These are phyloP conservation scores for Inga oerstediana DNA, from an alignment of 306 rosid species.

Conservation along the genomic window DNA sequence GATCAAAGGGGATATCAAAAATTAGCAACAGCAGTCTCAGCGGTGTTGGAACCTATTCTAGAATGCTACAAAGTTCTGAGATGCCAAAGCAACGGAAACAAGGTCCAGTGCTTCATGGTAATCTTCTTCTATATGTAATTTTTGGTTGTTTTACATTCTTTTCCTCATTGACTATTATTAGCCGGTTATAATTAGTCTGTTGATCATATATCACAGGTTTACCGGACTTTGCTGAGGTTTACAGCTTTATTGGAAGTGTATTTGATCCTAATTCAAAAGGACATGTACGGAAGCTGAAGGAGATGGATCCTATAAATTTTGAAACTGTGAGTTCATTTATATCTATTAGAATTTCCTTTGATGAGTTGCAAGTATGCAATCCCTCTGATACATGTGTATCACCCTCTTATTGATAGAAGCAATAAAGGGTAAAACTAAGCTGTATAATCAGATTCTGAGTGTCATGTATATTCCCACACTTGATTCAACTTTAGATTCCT, in stretches of 20 bases:
- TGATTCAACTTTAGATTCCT: constrained; percentile 14
- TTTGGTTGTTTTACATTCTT: not conserved
- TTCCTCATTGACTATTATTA: constrained; percentile 16
- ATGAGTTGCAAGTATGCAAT: not conserved
- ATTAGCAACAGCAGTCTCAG: constrained; percentile 46
- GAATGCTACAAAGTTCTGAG: constrained; percentile 43
- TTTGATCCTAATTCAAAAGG: constrained; percentile 82
- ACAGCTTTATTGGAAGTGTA: constrained; percentile 88
- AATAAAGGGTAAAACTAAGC: constrained; percentile 17
- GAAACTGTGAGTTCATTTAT: constrained; percentile 76
- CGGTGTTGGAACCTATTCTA: constrained; percentile 55
- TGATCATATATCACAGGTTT: constrained; percentile 53
- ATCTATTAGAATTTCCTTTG: constrained; percentile 15
- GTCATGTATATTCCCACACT: constrained; percentile 3
- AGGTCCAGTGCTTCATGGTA: constrained; percentile 65
- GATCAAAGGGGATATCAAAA: constrained; percentile 63
- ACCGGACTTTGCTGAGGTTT: constrained; percentile 90
- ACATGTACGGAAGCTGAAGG: constrained; percentile 82
- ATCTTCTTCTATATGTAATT: constrained; percentile 21
- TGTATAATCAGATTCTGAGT: not conserved
- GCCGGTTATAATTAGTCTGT: constrained; percentile 16
- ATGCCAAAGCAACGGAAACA: constrained; percentile 61
- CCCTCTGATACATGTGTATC: not conserved
- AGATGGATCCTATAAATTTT: constrained; percentile 94
- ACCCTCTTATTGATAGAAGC: constrained; percentile 11